Percentiles rank a stretch among this genome's conserved stretches.
phyloP scores from a whole-genome alignment of 1,139 yeast species.

The Kodamaea suecica region DNA sequence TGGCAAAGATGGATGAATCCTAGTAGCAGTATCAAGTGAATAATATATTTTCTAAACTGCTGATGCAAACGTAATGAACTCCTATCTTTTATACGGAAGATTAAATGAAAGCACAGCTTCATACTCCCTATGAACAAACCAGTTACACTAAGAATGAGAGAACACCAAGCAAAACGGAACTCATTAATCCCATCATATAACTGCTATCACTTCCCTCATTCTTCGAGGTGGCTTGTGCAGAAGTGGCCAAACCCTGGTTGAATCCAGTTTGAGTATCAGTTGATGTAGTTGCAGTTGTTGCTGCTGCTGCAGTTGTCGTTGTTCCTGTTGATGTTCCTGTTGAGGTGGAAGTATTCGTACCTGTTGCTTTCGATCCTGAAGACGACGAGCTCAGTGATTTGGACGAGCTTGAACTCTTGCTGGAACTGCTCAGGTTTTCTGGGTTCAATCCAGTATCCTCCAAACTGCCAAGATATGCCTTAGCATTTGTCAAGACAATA shows the following conservation, averaged over 20 bases:
- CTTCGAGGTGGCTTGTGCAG: neutral
- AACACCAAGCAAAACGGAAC: neutral
- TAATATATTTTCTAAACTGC: no score
- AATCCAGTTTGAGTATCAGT: neutral
- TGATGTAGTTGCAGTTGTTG: neutral
- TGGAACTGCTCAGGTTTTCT: conserved; percentile 25
- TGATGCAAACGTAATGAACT: no score
- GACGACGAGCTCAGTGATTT: conserved; percentile 1
- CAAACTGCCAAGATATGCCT: conserved; percentile 53
- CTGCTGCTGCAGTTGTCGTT: neutral
- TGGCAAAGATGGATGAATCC: no score
- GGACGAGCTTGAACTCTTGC: conserved; percentile 7
- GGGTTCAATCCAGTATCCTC: conserved; percentile 66
- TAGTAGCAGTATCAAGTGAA: no score
- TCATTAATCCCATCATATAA: neutral
- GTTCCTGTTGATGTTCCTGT: neutral
- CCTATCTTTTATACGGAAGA: no score
- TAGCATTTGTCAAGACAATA: conserved; percentile 57
- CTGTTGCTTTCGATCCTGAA: neutral
- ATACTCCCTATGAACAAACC: no score
- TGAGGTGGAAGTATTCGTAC: neutral
- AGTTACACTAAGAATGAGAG: neutral
- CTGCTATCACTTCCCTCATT: neutral
- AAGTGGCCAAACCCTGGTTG: no score
- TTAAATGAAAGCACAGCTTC: no score